Conservation (phyloP, 1,284 basidiomycete genomes). For the Boletellus deceptivus region DNA sequence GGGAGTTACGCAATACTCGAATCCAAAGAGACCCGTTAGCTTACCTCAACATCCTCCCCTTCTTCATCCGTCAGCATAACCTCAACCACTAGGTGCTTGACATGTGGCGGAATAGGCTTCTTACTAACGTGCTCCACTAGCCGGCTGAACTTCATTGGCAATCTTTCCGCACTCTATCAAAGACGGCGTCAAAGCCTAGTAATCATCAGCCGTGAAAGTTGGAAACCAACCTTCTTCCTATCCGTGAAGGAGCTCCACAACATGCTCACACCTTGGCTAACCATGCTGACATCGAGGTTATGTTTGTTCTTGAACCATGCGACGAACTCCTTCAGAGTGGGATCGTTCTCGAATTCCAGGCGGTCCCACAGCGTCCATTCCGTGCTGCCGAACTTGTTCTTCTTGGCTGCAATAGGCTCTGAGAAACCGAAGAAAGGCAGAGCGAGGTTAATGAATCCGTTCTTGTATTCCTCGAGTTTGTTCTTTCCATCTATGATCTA, state of each 20-base stretch:
- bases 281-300: slow-evolving; percentile 91
- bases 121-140: slow-evolving; percentile 93
- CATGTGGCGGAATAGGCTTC: slow-evolving; percentile 81
- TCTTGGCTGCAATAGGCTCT: slow-evolving; percentile 92
- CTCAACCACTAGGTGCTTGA: slow-evolving; percentile 86
- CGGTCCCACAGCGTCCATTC: slow-evolving; percentile 99
- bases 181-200: slow-evolving; percentile 8
- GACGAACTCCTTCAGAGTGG: slow-evolving; percentile 86
- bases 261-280: slow-evolving; percentile 97
- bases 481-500: slow-evolving; percentile 94
- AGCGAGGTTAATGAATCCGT: slow-evolving; percentile 97
- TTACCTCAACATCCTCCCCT: slow-evolving; percentile 84
- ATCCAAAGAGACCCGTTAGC: slow-evolving; percentile 3
- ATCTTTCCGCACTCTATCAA: slow-evolving; percentile 75
- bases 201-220: neutral
- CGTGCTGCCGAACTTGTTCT: slow-evolving; percentile 81
- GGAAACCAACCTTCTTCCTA: slow-evolving; percentile 74
- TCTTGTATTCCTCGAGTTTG: slow-evolving; percentile 95
- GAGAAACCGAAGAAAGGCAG: slow-evolving; percentile 99
- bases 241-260: slow-evolving; percentile 93
- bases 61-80: slow-evolving; percentile 92
- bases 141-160: slow-evolving; percentile 87
- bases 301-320: slow-evolving; percentile 85
- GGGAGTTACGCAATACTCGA: slow-evolving; percentile 1
- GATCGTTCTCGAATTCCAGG: slow-evolving; percentile 89